phyloP scores from a whole-genome alignment of 345 rosid species.

The Camelina laxa region DNA sequence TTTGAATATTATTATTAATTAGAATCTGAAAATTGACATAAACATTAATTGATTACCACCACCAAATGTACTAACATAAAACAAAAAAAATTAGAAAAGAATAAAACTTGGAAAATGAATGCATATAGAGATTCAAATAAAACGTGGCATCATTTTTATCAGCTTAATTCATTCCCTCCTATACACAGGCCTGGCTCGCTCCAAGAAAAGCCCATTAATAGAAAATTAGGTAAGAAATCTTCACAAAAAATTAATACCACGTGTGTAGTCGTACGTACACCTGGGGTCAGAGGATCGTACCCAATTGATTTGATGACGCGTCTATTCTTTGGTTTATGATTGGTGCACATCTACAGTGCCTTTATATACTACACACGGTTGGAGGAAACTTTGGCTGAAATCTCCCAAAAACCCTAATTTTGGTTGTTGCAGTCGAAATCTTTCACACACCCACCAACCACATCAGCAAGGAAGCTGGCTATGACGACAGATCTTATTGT shows the following conservation, averaged over 20 bases:
- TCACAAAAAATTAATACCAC: not conserved
- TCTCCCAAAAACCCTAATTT: conserved; percentile 4
- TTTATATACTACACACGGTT: not conserved
- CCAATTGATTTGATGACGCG: not conserved
- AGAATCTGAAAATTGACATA: not conserved
- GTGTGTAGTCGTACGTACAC: not conserved
- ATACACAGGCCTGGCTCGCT: no score
- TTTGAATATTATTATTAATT: not conserved
- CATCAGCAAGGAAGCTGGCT: no score
- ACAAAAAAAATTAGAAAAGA: no score
- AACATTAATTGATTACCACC: no score
- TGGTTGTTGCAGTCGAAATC: not conserved
- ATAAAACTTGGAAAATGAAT: no score
- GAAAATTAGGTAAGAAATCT: no score
- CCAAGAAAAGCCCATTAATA: no score
- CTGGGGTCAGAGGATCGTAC: not conserved
- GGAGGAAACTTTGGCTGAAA: no score
- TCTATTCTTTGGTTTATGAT: not conserved
- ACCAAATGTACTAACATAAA: no score
- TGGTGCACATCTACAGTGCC: not conserved
- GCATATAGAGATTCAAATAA: no score
- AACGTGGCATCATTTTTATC: no score
- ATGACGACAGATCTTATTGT: conserved; percentile 15
- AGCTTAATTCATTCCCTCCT: no score
- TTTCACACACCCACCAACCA: not conserved